Evolutionary conservation across 495 filamentous ascomycete species (phyloP).

Genomic region (Viridothelium virens): DNA sequence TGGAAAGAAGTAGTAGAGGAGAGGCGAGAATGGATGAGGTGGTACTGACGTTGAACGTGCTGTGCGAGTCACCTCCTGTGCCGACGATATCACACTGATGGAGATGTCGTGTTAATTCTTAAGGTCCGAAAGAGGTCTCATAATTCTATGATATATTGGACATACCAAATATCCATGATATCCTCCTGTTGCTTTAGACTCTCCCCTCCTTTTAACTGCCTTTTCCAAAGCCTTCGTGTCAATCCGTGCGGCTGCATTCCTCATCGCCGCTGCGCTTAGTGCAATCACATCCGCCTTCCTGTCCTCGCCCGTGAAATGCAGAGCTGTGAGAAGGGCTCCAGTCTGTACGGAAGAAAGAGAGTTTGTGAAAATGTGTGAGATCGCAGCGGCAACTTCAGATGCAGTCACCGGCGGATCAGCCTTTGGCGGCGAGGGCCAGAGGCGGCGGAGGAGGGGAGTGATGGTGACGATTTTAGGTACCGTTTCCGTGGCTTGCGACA

Average conservation of each 20-base stretch:
- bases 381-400: slow-evolving; percentile 75
- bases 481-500: neutral
- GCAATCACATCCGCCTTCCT: slow-evolving; percentile 71
- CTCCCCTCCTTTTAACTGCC: slow-evolving; percentile 48
- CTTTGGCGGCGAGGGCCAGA: slow-evolving; percentile 64
- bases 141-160: slow-evolving; percentile 5
- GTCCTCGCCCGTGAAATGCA: slow-evolving; percentile 82
- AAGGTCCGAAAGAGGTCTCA: neutral
- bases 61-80: slow-evolving; percentile 91
- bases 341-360: slow-evolving; percentile 74
- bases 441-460: slow-evolving; percentile 66
- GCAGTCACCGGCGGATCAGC: slow-evolving; percentile 61
- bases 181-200: slow-evolving; percentile 47
- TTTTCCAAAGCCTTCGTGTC: slow-evolving; percentile 51
- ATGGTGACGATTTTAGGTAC: slow-evolving; percentile 51
- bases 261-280: slow-evolving; percentile 61
- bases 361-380: slow-evolving; percentile 83
- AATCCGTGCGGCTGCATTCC: slow-evolving; percentile 58
- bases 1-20: slow-evolving; percentile 69
- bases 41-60: slow-evolving; percentile 96
- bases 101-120: neutral
- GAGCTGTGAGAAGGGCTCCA: slow-evolving; percentile 71
- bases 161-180: slow-evolving; percentile 46
- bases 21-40: slow-evolving; percentile 89
- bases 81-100: slow-evolving; percentile 89